Percentiles rank a stretch among this genome's conserved stretches.
phyloP scores from a whole-genome alignment of 1,139 yeast species.

The Sugiyamaella grinbergsii region DNA sequence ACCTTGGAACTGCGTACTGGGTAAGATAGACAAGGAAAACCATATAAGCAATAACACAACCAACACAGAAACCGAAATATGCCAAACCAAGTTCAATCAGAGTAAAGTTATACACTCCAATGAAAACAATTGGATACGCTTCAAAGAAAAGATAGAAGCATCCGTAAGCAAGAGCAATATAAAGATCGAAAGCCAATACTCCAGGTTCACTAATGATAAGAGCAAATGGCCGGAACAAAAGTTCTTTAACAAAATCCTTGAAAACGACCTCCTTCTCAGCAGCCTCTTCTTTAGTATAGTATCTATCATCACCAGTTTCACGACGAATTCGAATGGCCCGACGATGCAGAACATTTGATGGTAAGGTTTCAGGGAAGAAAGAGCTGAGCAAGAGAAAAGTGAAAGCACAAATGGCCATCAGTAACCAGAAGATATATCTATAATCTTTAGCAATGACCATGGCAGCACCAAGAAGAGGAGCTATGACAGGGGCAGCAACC shows the following conservation, averaged over 20 bases:
- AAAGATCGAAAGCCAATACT: constrained; percentile 45
- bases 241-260: constrained; percentile 44
- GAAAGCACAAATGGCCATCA: constrained; percentile 46
- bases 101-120: constrained; percentile 51
- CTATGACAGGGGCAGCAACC: constrained; percentile 63
- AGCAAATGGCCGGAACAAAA: constrained; percentile 51
- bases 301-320: constrained; percentile 49
- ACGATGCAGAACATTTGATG: constrained; percentile 50
- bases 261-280: constrained; percentile 30
- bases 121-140: constrained; percentile 60
- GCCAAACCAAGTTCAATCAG: constrained; percentile 52
- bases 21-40: constrained; percentile 24
- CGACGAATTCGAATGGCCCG: constrained; percentile 52
- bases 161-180: constrained; percentile 57
- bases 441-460: constrained; percentile 40
- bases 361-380: constrained; percentile 56
- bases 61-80: constrained; percentile 51
- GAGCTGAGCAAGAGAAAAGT: constrained; percentile 43
- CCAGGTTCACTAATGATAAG: constrained; percentile 43
- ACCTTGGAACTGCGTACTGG: constrained; percentile 21
- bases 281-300: constrained; percentile 30
- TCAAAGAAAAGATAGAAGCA: constrained; percentile 61
- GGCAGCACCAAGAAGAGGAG: constrained; percentile 69
- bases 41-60: constrained; percentile 41
- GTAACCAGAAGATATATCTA: constrained; percentile 51